phyloP scores from a whole-genome alignment of 1,284 basidiomycete genomes.

The Lentinus polychrous region DNA sequence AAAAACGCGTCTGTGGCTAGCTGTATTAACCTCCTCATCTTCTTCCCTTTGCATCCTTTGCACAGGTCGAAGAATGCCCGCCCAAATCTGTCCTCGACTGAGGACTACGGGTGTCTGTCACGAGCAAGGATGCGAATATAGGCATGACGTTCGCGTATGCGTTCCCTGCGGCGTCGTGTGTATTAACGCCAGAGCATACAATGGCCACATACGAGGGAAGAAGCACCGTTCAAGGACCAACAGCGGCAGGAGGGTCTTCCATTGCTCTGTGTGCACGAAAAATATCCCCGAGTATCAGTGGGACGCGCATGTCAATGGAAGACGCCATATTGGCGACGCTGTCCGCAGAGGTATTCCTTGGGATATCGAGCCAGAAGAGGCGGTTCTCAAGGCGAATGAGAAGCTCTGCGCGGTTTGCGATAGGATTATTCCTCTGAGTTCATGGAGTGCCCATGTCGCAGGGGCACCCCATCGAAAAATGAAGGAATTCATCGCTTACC shows the following conservation, averaged over 20 bases:
- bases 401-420: slow-evolving; percentile 47
- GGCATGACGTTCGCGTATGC: slow-evolving; percentile 33
- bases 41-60: too few species aligned
- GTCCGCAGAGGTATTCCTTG: slow-evolving; percentile 15
- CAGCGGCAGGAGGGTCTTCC: slow-evolving; percentile 9
- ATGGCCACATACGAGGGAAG: slow-evolving; percentile 21
- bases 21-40: too few species aligned
- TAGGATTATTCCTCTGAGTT: background rate
- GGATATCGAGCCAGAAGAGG: slow-evolving; percentile 26
- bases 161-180: slow-evolving; percentile 32
- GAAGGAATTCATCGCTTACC: slow-evolving; percentile 12
- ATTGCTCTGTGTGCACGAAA: slow-evolving; percentile 27
- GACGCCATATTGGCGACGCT: slow-evolving; percentile 21
- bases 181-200: slow-evolving; percentile 15
- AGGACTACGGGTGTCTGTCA: slow-evolving; percentile 29
- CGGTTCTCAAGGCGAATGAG: slow-evolving; percentile 34
- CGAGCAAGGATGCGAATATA: slow-evolving; percentile 22
- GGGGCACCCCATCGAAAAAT: slow-evolving; percentile 8
- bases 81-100: slow-evolving; percentile 26
- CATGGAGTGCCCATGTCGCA: slow-evolving; percentile 6
- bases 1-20: too few species aligned
- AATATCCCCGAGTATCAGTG: slow-evolving; percentile 24
- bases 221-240: slow-evolving; percentile 14
- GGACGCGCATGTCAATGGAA: slow-evolving; percentile 23
- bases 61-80: background rate